These are phyloP conservation scores for Geosmithia flava DNA, from an alignment of 2,329 filamentous ascomycete species.

Conservation along the genomic window DNA sequence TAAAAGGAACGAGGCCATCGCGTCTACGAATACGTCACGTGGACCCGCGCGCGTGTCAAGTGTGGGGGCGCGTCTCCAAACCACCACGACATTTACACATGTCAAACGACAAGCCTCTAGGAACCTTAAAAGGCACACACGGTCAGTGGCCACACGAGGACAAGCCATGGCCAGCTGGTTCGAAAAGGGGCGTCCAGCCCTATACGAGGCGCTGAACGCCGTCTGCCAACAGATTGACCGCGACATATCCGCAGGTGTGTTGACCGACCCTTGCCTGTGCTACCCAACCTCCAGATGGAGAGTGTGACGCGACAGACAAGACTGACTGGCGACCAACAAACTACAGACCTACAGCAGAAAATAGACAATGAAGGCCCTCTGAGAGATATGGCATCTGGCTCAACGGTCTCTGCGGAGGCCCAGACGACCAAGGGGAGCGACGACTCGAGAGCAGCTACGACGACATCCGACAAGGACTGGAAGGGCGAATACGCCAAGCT, in stretches of 20 bases:
- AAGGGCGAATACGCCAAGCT: conserved; percentile 22
- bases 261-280: background rate
- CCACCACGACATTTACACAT: background rate
- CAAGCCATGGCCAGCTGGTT: conserved; percentile 25
- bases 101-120: background rate
- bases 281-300: background rate
- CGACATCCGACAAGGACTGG: conserved; percentile 8
- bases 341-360: background rate
- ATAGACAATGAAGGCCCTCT: background rate
- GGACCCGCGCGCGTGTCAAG: too few relatives aligned
- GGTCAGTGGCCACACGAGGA: background rate
- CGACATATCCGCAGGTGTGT: conserved; percentile 21
- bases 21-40: too few relatives aligned
- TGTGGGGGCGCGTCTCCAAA: background rate
- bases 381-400: background rate
- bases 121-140: background rate
- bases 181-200: conserved; percentile 21
- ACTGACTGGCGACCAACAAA: background rate
- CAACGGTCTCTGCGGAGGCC: background rate
- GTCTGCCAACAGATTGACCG: conserved; percentile 26
- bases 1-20: too few relatives aligned
- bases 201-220: conserved; percentile 25
- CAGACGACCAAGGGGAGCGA: background rate
- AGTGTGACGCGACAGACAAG: background rate
- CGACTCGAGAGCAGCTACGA: background rate